Evolutionary conservation across 305 asterid genomes (phyloP), one percentile per base, ranked within the genome.

Genomic region (Salvia sclarea): DNA sequence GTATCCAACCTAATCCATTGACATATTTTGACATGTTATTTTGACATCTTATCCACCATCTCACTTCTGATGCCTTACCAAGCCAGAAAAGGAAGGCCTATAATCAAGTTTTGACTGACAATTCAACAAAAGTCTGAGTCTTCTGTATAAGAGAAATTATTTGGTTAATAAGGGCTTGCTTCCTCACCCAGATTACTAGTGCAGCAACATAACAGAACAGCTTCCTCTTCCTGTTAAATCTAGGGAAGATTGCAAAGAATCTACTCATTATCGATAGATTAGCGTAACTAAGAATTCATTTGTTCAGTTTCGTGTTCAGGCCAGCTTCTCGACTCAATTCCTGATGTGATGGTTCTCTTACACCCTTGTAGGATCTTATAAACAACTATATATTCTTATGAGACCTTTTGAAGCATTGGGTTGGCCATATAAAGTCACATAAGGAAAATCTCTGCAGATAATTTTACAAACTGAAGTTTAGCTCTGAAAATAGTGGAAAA

Each of bases 301-400:
- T 8, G 12, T 21, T 10, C 1, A 21, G 16, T 20, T 4, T 8
- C 58, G 41, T 18, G 28, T 10, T 45, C 58, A 44, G 6, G n/a
- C 35, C 44, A 68, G 28, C 14, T 55, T 55, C 56, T 56, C 31
- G 31, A 7, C 45, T 6, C 17, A 13, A 6, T 35, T 66, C 38
- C 24, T 21, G 0, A 16, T 16, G 44, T 24, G 25, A n/a, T n/a
- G n/a, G n/a, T 55, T 44, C 44, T 13, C 8, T 28, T 30, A 16
- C 45, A 63, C 33, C 57, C 57, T 25, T 28, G 14, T 54, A 68
- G n/a, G 56, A 67, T 40, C 54, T 48, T 38, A 43, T 67, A 25
- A 56, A 55, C 54, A 56, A 56, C 17, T 18, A 57, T 17, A 41
- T 47, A 20, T 9, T 44, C 16, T 24, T 8, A 21, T 21, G 48